Percentiles rank a stretch among this genome's conserved stretches.
Conservation (phyloP, 352 stramenopile species). For the Pythium pectinolyticum region DNA sequence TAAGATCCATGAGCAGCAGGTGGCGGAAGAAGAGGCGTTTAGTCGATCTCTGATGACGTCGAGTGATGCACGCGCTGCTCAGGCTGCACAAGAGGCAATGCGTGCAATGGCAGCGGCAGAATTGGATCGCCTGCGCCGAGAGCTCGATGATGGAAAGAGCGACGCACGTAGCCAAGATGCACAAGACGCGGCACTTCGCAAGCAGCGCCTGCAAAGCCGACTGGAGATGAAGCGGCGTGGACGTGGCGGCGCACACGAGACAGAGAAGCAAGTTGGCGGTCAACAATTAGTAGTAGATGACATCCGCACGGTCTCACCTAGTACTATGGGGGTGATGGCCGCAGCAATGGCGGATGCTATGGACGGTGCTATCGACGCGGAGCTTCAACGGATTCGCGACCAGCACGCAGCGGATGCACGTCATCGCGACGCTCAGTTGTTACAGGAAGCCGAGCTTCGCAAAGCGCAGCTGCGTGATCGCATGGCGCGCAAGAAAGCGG, state of each 20-base stretch:
- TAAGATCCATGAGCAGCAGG: not conserved
- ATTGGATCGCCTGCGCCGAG: not conserved
- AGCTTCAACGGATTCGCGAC: constrained; percentile 6
- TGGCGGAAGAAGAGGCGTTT: not conserved
- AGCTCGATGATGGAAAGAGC: not conserved
- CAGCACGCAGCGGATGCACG: constrained; percentile 4
- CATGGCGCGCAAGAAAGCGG: constrained; percentile 16
- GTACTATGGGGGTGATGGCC: not conserved
- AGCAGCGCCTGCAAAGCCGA: not conserved
- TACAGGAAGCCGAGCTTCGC: constrained; percentile 14
- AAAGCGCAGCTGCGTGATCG: constrained; percentile 22
- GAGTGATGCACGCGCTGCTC: not conserved
- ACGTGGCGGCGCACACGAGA: not conserved
- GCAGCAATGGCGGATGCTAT: constrained; percentile 7
- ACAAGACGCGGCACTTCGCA: not conserved
- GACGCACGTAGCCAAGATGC: not conserved
- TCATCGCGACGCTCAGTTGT: not conserved
- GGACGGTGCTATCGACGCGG: constrained; percentile 10
- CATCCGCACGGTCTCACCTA: not conserved
- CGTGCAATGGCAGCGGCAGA: constrained; percentile 8
- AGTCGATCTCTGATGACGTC: not conserved
- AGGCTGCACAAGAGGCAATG: not conserved
- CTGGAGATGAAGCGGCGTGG: not conserved
- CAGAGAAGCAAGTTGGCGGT: not conserved
- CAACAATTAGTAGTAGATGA: not conserved